phyloP scores from a whole-genome alignment of 2,329 filamentous ascomycete genomes.

The Hortaea werneckii region DNA sequence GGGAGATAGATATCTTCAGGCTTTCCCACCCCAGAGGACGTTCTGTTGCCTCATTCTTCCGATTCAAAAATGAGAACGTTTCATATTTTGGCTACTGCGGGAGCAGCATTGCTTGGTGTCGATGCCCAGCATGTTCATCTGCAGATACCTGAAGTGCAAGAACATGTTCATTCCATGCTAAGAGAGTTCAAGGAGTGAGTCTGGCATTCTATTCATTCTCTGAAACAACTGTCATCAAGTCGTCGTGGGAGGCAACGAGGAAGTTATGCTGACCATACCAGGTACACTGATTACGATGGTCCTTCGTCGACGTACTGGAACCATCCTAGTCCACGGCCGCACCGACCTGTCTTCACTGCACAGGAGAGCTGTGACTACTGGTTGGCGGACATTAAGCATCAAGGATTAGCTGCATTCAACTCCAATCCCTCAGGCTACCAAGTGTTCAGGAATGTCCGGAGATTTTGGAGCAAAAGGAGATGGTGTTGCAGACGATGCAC shows the following conservation, averaged over 20 bases:
- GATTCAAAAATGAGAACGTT: too few relatives aligned
- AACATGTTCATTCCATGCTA: neutral
- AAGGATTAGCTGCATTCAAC: slow-evolving; percentile 40
- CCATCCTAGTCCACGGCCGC: slow-evolving; percentile 6
- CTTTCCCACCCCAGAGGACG: too few relatives aligned
- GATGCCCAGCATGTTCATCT: slow-evolving; percentile 3
- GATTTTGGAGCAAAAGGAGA: slow-evolving; percentile 37
- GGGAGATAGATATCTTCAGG: too few relatives aligned
- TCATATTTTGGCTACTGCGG: too few relatives aligned
- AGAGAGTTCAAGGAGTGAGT: neutral
- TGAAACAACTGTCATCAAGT: neutral
- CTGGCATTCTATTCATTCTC: neutral
- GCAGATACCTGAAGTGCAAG: neutral
- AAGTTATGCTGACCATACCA: neutral
- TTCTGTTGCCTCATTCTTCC: too few relatives aligned
- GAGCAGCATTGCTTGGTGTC: neutral
- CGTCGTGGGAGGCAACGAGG: too few relatives aligned
- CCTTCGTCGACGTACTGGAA: slow-evolving; percentile 6
- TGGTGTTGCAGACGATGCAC: slow-evolving; percentile 46
- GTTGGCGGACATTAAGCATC: slow-evolving; percentile 38
- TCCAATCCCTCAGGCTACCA: slow-evolving; percentile 29
- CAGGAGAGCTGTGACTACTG: slow-evolving; percentile 21
- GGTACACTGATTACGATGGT: slow-evolving; percentile 8
- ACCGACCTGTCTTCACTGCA: slow-evolving; percentile 2
- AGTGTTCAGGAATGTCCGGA: slow-evolving; percentile 41